Evolutionary conservation across 306 rosid species (phyloP).

Genomic region (Vicia villosa): DNA sequence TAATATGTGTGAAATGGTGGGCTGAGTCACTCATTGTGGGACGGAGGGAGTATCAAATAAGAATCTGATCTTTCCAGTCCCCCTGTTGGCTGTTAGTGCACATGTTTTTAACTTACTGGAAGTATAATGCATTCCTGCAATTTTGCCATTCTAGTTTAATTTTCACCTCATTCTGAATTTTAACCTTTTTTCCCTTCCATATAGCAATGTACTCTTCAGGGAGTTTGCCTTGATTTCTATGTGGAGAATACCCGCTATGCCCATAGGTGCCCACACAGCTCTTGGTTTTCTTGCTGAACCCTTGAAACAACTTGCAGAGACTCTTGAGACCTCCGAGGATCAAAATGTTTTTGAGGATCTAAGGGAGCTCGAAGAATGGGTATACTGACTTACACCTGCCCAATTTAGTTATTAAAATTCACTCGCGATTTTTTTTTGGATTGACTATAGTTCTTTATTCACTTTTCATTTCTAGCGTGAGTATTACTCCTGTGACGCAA

Average conservation of each 20-base stretch:
- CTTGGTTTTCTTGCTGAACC: constrained; percentile 97
- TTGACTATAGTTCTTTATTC: constrained; percentile 15
- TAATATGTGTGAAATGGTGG: no score
- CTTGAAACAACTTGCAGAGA: constrained; percentile 84
- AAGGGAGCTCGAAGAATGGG: constrained; percentile 97
- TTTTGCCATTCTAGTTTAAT: constrained; percentile 30
- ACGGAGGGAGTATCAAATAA: constrained; percentile 2
- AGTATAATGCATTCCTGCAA: constrained; percentile 7
- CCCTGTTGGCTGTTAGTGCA: constrained; percentile 30
- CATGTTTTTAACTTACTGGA: background rate
- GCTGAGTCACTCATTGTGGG: no score
- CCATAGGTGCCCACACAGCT: constrained; percentile 85
- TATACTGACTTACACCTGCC: constrained; percentile 35
- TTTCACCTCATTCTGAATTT: constrained; percentile 33
- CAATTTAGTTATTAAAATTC: constrained; percentile 27
- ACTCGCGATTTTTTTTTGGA: constrained; percentile 28
- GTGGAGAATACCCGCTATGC: constrained; percentile 98
- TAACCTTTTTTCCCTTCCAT: constrained; percentile 27
- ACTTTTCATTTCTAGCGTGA: constrained; percentile 60
- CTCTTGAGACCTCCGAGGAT: constrained; percentile 57
- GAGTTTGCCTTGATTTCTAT: constrained; percentile 94
- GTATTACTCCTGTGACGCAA: constrained; percentile 95
- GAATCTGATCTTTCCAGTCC: constrained; percentile 30
- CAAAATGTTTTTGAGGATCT: constrained; percentile 64
- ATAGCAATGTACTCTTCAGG: constrained; percentile 88